Evolutionary conservation across 345 rosid genomes (phyloP), one percentile per base, ranked within the genome.

Genomic region (Noccaea caerulescens): DNA sequence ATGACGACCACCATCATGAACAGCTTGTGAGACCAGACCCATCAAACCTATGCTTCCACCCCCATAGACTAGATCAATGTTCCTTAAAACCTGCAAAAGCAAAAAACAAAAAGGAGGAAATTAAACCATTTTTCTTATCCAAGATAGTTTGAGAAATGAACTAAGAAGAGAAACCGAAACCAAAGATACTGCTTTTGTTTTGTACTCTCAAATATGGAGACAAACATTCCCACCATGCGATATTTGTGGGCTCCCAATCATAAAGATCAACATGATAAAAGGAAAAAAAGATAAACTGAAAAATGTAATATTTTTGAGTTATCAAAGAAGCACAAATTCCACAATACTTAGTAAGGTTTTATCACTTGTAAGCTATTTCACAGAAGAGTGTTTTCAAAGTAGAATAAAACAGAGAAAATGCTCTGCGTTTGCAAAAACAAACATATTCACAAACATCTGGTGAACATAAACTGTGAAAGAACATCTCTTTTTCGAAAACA

Each of bases 1-100:
- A 88, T 92, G 99, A 66, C 99, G 89, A 81, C 99, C 99, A 38
- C 99, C 99, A 81, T 92, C 89, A 80, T 95, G 98, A 84, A 95
- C 99, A 73, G 98, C 97, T 82, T 94, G 97, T 38, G 99, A 94
- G 70, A 94, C 85, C 81, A 91, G 77, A 68, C 99, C 99, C 99
- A 95, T 95, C 78, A 95, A 81, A 54, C 99, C 99, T 80, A 95
- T 92, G 84, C 99, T 95, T 33, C 99, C 98, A 39, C 99, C 99
- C 82, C 99, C 99, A 70, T 95, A 91, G 69, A 95, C 99, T 67
- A 95, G 77, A 82, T 95, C 98, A 82, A 90, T 95, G 89, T 90
- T 95, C 87, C 87, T 90, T 69, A 87, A 86, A 54, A 95, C 99
- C 99, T 95, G 72, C 76, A 78, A 56, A 47, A 71, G 43, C 32